Base-by-base conservation (phyloP, 169 alveolate genomes). In the Plasmodium ovale region DNA sequence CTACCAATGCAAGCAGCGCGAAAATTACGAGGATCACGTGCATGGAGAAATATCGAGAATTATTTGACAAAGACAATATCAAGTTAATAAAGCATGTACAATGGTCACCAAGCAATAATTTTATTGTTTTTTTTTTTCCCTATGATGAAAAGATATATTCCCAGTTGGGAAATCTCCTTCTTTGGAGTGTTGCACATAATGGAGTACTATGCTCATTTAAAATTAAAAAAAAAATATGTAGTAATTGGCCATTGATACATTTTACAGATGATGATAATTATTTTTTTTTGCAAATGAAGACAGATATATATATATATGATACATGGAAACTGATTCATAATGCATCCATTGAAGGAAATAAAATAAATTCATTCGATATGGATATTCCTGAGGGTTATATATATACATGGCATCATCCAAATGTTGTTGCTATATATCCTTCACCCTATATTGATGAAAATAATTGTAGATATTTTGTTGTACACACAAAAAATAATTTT, bases 401-500 rank as follows among this genome's bases (percentile, higher is more conserved):
- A 0, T 65, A 49, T 39, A 47, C 82, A 14, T 79, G 89, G 89
- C 51, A 65, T 33, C 89, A 79, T 0, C 89, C 79, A 3, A 79
- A 79, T 35, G 82, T 79, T 7, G 31, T 79, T 33, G 68, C 82
- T 14, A 79, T 79, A 16, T 79, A 64, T 64, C 2, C 65, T 23
- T 79, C 89, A 0, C 39, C 77, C 3, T 79, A 79, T 23, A 58
- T 79, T 23, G 64, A 49, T 64, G 71, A 62, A 2, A 27, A 65
- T n/a, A 2, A 65, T 47, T 29, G 37, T n/a, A 44, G 77, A 16
- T 79, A 16, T 56, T 79, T 79, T 54, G 49, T 79, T 9, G 77
- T 64, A 3, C 82, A 79, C 23, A 79, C 89, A 39, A 79, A 79
- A 65, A 47, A 64, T 79, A 79, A 79, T 53, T 79, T 79, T 16